Evolutionary conservation across 768 basidiomycete species (phyloP).

Genomic region (Rhizopogon sp.): DNA sequence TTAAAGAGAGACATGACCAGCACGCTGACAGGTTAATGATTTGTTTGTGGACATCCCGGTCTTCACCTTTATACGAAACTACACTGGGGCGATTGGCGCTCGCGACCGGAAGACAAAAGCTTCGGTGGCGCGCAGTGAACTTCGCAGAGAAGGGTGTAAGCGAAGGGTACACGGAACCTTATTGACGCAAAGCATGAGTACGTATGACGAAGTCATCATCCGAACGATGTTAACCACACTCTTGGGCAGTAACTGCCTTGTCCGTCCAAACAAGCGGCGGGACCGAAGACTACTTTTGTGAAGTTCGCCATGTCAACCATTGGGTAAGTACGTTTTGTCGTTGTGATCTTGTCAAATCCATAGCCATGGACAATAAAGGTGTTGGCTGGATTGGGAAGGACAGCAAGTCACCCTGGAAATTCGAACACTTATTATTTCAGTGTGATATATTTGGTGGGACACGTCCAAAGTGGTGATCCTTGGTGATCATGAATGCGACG

Average conservation of each 20-base stretch:
- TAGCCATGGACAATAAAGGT: slow-evolving; percentile 21
- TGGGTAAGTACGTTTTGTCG: slow-evolving; percentile 10
- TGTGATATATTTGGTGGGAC: too few species aligned
- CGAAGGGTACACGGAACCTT: slow-evolving; percentile 20
- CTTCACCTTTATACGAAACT: slow-evolving; percentile 24
- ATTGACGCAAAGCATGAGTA: slow-evolving; percentile 21
- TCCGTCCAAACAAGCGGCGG: slow-evolving; percentile 20
- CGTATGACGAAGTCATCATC: slow-evolving; percentile 16
- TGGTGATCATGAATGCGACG: slow-evolving; percentile 6
- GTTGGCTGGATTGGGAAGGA: slow-evolving; percentile 18
- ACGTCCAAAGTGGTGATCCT: too few species aligned
- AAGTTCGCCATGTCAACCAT: slow-evolving; percentile 31
- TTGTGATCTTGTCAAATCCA: slow-evolving; percentile 14
- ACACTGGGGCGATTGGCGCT: slow-evolving; percentile 17
- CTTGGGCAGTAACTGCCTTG: slow-evolving; percentile 18
- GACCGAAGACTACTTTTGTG: slow-evolving; percentile 26
- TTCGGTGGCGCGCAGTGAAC: slow-evolving; percentile 21
- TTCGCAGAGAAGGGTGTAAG: slow-evolving; percentile 26
- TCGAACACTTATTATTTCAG: slow-evolving; percentile 1
- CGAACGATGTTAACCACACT: slow-evolving; percentile 14
- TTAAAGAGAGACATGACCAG: slow-evolving; percentile 31
- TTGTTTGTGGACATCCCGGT: slow-evolving; percentile 5
- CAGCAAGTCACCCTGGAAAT: not conserved
- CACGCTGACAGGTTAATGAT: slow-evolving; percentile 23
- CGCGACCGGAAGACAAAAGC: slow-evolving; percentile 29